Base-by-base conservation (phyloP, 2,329 filamentous ascomycete genomes). In the Grosmannia penicillata region DNA sequence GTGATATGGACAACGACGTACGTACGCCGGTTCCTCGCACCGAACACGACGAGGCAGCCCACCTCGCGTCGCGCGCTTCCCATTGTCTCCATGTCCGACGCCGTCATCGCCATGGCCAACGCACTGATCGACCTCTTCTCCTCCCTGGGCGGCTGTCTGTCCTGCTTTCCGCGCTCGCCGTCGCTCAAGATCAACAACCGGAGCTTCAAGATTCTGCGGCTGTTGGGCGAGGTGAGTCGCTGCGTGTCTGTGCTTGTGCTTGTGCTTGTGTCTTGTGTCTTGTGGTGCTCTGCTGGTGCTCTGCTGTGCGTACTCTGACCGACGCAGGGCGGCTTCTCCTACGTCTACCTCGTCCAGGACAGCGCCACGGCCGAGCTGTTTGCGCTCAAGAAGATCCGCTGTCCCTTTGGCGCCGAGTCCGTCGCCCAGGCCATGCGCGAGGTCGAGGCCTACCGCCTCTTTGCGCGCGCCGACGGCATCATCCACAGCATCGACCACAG, bases 301-400 rank as follows among this genome's bases (percentile, higher is more conserved):
- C 29, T 18, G 9, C 13, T 27, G 24, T 13, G 14, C 28, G 32
- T 35, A n/a, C 29, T 24, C 15, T 29, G 27, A 23, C 26, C 17
- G n/a, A n/a, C 23, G 15, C 41, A 89, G 81, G 91, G 91, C 56
- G 91, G 91, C 53, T 98, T 98, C 68, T 94, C 86, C 47, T 98
- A 96, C 61, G 91, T 98, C 50, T 98, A 98, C 63, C 82, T 98
- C 43, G 91, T 98, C 43, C 83, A 96, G 67, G 87, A 95, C 58
- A 89, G 82, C 34, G 68, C 75, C 39, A 81, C 76, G 37, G 82
- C 83, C 43, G 77, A 89, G 51, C 73, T 94, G 33, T 89, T 93
- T 58, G 91, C 91, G 15, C 77, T 96, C 45, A 98, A 98, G 62
- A 98, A 98, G 71, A 98, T 98, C 59, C 80, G 89, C 55, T 98